Evolutionary conservation across 257 asterid species (phyloP), one percentile per base, ranked within the genome.

Genomic region (Solanum chmielewskii): DNA sequence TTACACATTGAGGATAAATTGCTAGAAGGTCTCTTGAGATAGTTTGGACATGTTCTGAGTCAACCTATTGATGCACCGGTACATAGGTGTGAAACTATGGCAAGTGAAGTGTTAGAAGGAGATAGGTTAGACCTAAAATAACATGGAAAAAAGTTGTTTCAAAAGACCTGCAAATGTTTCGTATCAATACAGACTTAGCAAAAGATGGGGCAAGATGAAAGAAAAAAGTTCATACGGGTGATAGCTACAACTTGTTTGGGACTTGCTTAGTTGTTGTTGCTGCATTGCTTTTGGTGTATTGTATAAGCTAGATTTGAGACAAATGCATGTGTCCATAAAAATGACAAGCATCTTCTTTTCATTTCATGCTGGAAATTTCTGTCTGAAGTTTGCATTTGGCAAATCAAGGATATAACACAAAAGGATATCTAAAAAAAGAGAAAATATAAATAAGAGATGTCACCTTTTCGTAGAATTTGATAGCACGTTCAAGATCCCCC

Each of bases 401-500:
- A 80, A 29, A 47, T 45, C 42, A 47, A 45, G 84, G 41, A 44
- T 25, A 78, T 76, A 74, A 74, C 52, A 78, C 60, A 45, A 27
- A 25, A 78, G 15, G 35, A 78, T 27, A 47, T 47, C 44, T 29
- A 6, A 15, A 80, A 80, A 80, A 29, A 47, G 68, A 47, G 85
- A 42, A 45, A 78, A 80, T 80, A 80, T 29, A 47, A 39, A 25
- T 60, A 68, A 85, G 44, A 68, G 39, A 52, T 35, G 66, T 87
- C 83, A 97, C 99, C 99, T 95, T 96, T 92, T 96, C 99, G 86
- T 97, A 97, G 86, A 97, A 97, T 88, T 94, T 95, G 91, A 95
- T 93, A n/a, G 99, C 93, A 60, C 98, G 99, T 23, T 96, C 99
- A 78, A 97, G 98, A 91, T 97, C 98, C 86, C 99, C 99, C 86